Percentiles rank a stretch among this genome's conserved stretches.
phyloP scores from a whole-genome alignment of 129 eudicot species.

The Helianthus tuberosus region DNA sequence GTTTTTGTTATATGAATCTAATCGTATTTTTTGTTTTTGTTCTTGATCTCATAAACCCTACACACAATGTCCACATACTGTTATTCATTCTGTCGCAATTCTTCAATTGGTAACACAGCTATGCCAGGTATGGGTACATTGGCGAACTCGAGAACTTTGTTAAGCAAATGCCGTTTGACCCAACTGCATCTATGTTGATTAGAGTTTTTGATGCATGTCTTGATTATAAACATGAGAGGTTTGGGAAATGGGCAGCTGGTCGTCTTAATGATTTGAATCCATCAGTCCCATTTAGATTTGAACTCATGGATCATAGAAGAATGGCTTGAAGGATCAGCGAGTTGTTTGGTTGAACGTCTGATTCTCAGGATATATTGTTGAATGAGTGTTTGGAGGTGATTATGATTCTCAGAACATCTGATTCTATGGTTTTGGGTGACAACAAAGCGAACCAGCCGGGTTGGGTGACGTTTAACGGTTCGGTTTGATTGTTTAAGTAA shows the following conservation, averaged over 20 bases:
- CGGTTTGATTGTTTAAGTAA: too few species aligned
- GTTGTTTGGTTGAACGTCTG: not conserved
- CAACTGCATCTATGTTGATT: constrained; percentile 59
- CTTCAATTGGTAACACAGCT: too few species aligned
- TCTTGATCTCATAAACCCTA: too few species aligned
- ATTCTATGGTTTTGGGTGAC: too few species aligned
- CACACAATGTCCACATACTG: too few species aligned
- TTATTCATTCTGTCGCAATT: too few species aligned
- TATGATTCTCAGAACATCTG: not conserved
- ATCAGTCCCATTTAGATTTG: constrained; percentile 41
- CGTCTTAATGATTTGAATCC: constrained; percentile 54
- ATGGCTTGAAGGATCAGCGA: not conserved
- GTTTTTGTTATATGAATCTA: too few species aligned
- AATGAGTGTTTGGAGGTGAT: not conserved
- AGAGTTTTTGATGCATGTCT: constrained; percentile 58
- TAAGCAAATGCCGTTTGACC: constrained; percentile 66
- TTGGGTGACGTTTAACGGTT: too few species aligned
- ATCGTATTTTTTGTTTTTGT: too few species aligned
- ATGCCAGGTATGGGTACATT: constrained; percentile 59
- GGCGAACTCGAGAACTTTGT: constrained; percentile 65
- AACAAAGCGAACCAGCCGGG: too few species aligned
- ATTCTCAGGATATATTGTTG: not conserved
- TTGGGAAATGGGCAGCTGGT: constrained; percentile 68
- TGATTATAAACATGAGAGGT: constrained; percentile 36
- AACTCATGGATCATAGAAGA: constrained; percentile 14